phyloP scores from a whole-genome alignment of 2,329 filamentous ascomycete genomes.

The Thyridium curvatum region DNA sequence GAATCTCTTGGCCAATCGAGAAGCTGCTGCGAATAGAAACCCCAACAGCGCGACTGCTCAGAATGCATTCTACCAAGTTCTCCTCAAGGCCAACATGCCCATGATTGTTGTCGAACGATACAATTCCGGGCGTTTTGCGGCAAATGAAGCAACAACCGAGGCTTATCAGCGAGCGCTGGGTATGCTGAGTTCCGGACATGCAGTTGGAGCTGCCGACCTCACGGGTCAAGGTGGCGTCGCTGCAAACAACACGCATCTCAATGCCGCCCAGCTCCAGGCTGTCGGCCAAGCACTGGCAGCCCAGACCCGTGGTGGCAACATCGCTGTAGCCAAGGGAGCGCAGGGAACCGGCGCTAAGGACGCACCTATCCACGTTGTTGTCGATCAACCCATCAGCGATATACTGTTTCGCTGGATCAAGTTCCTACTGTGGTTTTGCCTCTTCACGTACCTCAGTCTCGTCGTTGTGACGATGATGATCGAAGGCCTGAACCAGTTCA shows the following conservation, averaged over 20 bases:
- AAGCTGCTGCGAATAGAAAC: slow-evolving; percentile 90
- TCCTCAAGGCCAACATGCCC: slow-evolving; percentile 88
- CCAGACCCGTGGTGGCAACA: slow-evolving; percentile 59
- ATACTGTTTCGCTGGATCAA: slow-evolving; percentile 87
- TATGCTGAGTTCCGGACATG: slow-evolving; percentile 21
- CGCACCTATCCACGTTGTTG: slow-evolving; percentile 88
- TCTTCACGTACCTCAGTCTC: slow-evolving; percentile 74
- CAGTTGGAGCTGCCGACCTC: slow-evolving; percentile 4
- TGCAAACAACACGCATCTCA: slow-evolving; percentile 24
- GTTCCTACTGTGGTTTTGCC: slow-evolving; percentile 71
- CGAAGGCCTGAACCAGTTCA: slow-evolving; percentile 72
- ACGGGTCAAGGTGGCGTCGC: slow-evolving; percentile 11
- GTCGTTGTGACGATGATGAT: slow-evolving; percentile 76
- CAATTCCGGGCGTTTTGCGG: slow-evolving; percentile 77
- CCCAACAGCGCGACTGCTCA: slow-evolving; percentile 81
- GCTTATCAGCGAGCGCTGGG: slow-evolving; percentile 70
- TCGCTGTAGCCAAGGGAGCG: slow-evolving; percentile 44
- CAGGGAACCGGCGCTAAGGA: slow-evolving; percentile 66
- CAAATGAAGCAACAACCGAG: slow-evolving; percentile 69
- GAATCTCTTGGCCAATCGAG: slow-evolving; percentile 72
- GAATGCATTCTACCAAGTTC: slow-evolving; percentile 87
- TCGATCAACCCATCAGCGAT: slow-evolving; percentile 79
- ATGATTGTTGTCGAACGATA: slow-evolving; percentile 89
- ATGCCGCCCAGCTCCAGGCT: slow-evolving; percentile 64
- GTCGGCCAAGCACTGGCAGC: slow-evolving; percentile 78